Evolutionary conservation across 345 rosid species (phyloP).

Genomic region (Acer yangbiense): DNA sequence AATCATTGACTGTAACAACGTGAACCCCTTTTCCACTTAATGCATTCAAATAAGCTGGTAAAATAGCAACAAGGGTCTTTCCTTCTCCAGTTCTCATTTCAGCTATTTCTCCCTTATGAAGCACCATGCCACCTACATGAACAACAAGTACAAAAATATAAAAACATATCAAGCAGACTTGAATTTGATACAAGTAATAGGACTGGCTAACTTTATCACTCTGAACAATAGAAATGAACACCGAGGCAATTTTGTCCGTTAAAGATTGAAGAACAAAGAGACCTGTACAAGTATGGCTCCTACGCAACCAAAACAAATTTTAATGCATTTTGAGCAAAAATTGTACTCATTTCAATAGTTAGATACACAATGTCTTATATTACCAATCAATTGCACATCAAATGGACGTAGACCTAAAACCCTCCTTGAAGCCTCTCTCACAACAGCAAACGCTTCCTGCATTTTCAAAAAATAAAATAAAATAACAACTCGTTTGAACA

Average conservation of each 20-base stretch:
- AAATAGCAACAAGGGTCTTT: slow-evolving; percentile 93
- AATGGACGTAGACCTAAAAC: slow-evolving; percentile 91
- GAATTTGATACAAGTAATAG: not conserved
- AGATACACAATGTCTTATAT: not conserved
- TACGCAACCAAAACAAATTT: no score
- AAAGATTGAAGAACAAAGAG: no score
- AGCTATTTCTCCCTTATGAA: slow-evolving; percentile 96
- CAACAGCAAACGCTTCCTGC: slow-evolving; percentile 95
- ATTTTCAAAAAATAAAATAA: not conserved
- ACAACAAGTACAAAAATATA: not conserved
- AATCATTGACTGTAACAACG: slow-evolving; percentile 96
- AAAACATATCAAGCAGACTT: not conserved
- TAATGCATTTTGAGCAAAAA: no score
- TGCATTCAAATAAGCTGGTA: slow-evolving; percentile 96
- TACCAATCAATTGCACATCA: slow-evolving; percentile 92
- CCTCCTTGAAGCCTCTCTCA: slow-evolving; percentile 90
- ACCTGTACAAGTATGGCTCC: no score
- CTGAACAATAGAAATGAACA: no score
- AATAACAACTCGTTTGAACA: not conserved
- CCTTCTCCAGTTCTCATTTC: slow-evolving; percentile 99
- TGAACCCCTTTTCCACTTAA: slow-evolving; percentile 94
- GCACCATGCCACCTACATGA: slow-evolving; percentile 91
- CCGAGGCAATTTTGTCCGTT: no score
- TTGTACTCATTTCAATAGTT: not conserved
- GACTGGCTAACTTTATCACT: no score